Conservation (phyloP, 2,329 filamentous ascomycete species). For the Pseudocercospora fijiensis region DNA sequence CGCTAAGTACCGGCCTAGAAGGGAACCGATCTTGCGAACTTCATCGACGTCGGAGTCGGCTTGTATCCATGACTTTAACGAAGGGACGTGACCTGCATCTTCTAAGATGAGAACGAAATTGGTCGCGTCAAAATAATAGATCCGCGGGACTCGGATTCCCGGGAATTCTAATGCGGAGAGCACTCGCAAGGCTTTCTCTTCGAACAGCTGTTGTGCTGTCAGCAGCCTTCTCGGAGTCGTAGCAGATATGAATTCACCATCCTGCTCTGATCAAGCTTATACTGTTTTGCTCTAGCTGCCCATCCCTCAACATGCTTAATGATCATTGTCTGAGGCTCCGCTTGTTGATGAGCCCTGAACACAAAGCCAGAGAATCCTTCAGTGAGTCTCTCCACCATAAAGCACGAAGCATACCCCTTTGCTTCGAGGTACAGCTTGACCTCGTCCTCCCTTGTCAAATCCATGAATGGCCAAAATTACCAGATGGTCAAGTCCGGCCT, state of each 20-base stretch:
- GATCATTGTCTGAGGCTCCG: conserved; percentile 2
- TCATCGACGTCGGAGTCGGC: not conserved
- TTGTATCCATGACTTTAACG: conserved; percentile 21
- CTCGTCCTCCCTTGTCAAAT: conserved; percentile 11
- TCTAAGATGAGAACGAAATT: conserved; percentile 14
- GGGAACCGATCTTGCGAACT: conserved; percentile 8
- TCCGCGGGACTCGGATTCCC: conserved; percentile 1
- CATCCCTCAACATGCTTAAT: conserved; percentile 10
- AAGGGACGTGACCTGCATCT: conserved; percentile 16
- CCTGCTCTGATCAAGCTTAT: conserved; percentile 10
- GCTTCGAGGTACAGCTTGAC: conserved; percentile 9
- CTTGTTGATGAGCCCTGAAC: not conserved
- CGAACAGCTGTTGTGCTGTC: conserved; percentile 2
- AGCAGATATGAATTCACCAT: not conserved
- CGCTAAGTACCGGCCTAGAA: conserved; percentile 20
- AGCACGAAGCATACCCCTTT: conserved; percentile 1
- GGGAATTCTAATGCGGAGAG: not conserved
- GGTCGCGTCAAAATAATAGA: not conserved
- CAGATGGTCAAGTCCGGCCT: too few species aligned
- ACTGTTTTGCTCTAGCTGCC: conserved; percentile 10
- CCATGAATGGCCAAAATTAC: not conserved
- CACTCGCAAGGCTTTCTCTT: not conserved
- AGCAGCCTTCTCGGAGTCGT: not conserved
- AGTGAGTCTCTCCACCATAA: conserved; percentile 3
- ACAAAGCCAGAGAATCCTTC: conserved; percentile 14